Conservation (phyloP, 2,329 filamentous ascomycete species). For the Pseudogymnoascus sp. region DNA sequence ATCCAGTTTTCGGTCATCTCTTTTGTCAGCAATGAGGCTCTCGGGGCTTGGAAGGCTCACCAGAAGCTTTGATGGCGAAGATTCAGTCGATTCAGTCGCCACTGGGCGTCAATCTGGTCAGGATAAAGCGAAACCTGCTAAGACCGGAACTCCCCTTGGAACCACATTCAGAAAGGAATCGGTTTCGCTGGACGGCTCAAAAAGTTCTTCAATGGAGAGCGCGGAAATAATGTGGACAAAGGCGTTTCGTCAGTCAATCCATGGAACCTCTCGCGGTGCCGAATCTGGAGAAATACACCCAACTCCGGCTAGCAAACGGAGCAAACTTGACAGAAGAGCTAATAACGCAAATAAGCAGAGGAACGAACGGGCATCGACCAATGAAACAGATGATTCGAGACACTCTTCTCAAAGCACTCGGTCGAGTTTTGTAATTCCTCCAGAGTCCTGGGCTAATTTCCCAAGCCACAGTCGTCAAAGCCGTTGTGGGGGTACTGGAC, state of each 20-base stretch:
- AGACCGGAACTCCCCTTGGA: neutral
- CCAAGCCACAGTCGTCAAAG: conserved; percentile 23
- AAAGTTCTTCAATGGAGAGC: neutral
- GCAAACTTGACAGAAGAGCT: neutral
- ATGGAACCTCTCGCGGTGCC: neutral
- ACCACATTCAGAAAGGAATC: neutral
- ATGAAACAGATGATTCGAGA: neutral
- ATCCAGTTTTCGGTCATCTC: neutral
- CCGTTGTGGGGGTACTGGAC: conserved; percentile 17
- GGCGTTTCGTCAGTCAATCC: neutral
- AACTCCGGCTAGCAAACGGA: neutral
- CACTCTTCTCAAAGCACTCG: neutral
- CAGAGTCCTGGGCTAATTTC: conserved; percentile 24
- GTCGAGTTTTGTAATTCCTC: conserved; percentile 16
- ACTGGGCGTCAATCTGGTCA: neutral
- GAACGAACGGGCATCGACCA: neutral
- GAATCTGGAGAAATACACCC: neutral
- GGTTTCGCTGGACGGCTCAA: neutral
- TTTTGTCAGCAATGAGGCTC: neutral
- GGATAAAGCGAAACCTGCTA: neutral
- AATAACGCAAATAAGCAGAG: neutral
- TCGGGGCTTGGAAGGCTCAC: neutral
- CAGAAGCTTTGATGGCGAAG: neutral
- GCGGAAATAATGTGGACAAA: neutral
- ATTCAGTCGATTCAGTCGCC: neutral